These are phyloP conservation scores for Endocalyx cinctus DNA, from an alignment of 2,329 filamentous ascomycete species.

Conservation along the genomic window DNA sequence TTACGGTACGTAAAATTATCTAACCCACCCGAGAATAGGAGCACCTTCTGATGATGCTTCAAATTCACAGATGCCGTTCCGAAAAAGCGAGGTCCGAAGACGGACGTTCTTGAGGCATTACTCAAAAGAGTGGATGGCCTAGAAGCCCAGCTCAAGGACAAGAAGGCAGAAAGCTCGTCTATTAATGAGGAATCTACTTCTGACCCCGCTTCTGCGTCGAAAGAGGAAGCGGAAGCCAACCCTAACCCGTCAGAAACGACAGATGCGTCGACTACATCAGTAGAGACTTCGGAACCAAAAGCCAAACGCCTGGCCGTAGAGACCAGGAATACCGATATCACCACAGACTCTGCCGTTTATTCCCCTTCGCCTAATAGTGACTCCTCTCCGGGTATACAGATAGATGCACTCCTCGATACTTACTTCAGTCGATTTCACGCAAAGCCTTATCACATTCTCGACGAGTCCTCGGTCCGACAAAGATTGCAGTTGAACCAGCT, in stretches of 20 bases:
- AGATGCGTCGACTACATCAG: conserved; percentile 18
- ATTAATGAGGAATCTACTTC: conserved; percentile 32
- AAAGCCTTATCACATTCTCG: conserved; percentile 76
- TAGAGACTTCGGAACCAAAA: conserved; percentile 32
- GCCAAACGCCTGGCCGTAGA: conserved; percentile 37
- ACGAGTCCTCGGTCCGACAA: conserved; percentile 71
- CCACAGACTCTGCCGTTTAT: conserved; percentile 35
- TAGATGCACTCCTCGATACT: conserved; percentile 65
- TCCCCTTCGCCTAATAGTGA: conserved; percentile 41
- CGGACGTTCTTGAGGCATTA: conserved; percentile 79
- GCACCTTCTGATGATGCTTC: no score
- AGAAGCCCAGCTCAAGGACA: conserved; percentile 72
- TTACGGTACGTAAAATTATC: conserved; percentile 64
- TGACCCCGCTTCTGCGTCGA: conserved; percentile 20
- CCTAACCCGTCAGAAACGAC: conserved; percentile 14
- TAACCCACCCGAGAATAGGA: background rate
- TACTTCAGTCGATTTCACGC: conserved; percentile 78
- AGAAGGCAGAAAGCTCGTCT: conserved; percentile 39
- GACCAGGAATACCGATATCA: conserved; percentile 26
- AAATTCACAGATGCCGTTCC: conserved; percentile 68
- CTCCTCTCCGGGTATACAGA: conserved; percentile 43
- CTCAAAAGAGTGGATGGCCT: conserved; percentile 81
- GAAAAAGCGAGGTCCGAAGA: conserved; percentile 87
- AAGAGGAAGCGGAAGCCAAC: conserved; percentile 21
- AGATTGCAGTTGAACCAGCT: conserved; percentile 65